phyloP scores from a whole-genome alignment of 805 yeast genomes.

The Blastobotrys muscicola region DNA sequence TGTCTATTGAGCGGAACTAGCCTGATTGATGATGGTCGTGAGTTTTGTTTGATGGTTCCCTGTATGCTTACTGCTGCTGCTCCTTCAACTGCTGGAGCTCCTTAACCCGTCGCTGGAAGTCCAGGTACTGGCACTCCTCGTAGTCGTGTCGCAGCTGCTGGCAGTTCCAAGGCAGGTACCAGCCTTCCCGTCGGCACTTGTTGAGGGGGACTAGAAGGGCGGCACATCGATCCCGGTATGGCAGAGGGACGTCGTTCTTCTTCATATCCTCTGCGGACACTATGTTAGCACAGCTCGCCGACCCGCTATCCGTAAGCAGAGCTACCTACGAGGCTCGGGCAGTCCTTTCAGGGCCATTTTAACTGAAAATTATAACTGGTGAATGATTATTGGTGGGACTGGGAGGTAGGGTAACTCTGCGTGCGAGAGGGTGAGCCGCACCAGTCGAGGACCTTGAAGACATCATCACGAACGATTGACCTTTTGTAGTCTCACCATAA shows the following conservation, averaged over 20 bases:
- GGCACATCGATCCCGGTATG: slow-evolving; percentile 81
- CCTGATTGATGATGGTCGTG: too few species aligned
- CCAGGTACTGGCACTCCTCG: slow-evolving; percentile 78
- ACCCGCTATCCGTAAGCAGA: background rate
- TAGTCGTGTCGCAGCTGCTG: slow-evolving; percentile 69
- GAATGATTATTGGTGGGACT: slow-evolving; percentile 1
- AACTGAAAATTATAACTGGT: background rate
- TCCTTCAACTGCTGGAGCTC: slow-evolving; percentile 53
- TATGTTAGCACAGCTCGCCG: slow-evolving; percentile 18
- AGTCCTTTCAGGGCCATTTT: slow-evolving; percentile 17
- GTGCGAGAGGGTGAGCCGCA: too few species aligned
- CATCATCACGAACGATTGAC: too few species aligned
- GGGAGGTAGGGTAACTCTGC: slow-evolving; percentile 25
- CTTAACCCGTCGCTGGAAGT: slow-evolving; percentile 69
- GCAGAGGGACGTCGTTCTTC: slow-evolving; percentile 64
- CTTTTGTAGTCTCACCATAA: too few species aligned
- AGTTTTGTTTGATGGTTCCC: too few species aligned
- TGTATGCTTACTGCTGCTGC: slow-evolving; percentile 15
- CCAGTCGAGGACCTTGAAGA: too few species aligned
- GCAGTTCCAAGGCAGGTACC: slow-evolving; percentile 63
- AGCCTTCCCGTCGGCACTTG: slow-evolving; percentile 49
- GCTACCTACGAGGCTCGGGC: slow-evolving; percentile 19
- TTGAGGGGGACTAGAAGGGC: slow-evolving; percentile 48
- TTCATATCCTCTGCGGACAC: slow-evolving; percentile 82
- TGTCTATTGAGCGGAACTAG: too few species aligned